Evolutionary conservation across 2,329 filamentous ascomycete genomes (phyloP).

Genomic region (Penicillium sp.): DNA sequence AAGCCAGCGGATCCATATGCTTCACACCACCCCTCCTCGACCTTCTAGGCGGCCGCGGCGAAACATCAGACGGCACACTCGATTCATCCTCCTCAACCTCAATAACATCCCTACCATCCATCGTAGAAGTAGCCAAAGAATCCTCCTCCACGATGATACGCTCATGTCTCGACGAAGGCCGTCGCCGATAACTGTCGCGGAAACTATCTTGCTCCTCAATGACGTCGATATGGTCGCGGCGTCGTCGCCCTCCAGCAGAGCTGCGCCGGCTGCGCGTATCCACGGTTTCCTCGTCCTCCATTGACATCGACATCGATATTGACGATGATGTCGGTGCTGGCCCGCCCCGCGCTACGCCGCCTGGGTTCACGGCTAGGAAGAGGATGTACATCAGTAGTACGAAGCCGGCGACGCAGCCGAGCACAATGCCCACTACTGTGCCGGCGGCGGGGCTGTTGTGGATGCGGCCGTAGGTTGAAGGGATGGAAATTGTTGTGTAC

Average conservation of each 20-base stretch:
- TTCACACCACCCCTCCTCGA: conserved; percentile 43
- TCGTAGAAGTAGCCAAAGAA: conserved; percentile 25
- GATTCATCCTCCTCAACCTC: conserved; percentile 58
- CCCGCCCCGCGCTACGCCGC: conserved; percentile 33
- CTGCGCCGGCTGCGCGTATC: conserved; percentile 20
- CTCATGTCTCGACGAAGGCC: conserved; percentile 19
- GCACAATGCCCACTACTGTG: conserved; percentile 59
- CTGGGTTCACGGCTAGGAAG: conserved; percentile 51
- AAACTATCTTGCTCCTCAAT: conserved; percentile 33
- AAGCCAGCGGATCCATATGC: conserved; percentile 47
- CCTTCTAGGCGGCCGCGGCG: conserved; percentile 34
- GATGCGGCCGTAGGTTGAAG: conserved; percentile 59
- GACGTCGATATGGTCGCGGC: conserved; percentile 31
- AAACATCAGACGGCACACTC: conserved; percentile 31
- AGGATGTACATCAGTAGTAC: conserved; percentile 55
- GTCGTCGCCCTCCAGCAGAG: conserved; percentile 15
- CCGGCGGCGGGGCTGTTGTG: conserved; percentile 55
- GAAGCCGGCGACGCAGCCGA: conserved; percentile 52
- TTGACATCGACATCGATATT: conserved; percentile 13
- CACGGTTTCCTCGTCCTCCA: conserved; percentile 32
- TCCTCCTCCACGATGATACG: conserved; percentile 35
- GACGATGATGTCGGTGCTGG: conserved; percentile 11
- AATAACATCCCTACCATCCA: conserved; percentile 48
- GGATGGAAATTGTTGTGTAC: conserved; percentile 51
- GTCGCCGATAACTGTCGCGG: conserved; percentile 22